Base-by-base conservation (phyloP, 352 stramenopile species). In the Thraustochytrium sp. region DNA sequence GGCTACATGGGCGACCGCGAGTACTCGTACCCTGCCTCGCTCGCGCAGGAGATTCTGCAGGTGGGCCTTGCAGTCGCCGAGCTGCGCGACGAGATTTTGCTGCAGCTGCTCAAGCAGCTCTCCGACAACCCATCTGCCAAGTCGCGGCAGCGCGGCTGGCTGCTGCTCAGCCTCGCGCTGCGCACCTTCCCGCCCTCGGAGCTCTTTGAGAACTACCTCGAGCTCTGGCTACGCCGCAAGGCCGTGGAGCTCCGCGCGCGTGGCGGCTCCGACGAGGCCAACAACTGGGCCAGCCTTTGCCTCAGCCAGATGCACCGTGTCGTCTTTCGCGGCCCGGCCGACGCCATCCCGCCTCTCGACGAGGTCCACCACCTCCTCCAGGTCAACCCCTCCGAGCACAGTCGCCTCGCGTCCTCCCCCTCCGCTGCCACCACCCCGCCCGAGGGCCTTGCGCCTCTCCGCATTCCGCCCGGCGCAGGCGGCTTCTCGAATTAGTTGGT, bases 91-190 rank as follows among this genome's bases (percentile, higher is more conserved):
- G 89, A 92, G 78, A 55, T 89, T 3, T 89, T 91, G 72, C 76
- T 90, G 11, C 89, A 92, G 82, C 63, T 90, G 31, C 89, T 91
- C 77, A 92, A 92, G 77, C 89, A 92, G 72, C 88, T 92, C 36
- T 88, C 84, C 0, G 72, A 88, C 34, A 92, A 92, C 82, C 85
- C 88, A 0, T 87, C 54, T 38, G 53, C 55, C 40, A 56, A 65
- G 18, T 89, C 84, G 37, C 29, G 65, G 13, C 63, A 84, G 63
- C 84, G 86, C 23, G 90, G 87, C 29, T 91, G 89, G 87, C 87
- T 91, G 56, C 74, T 92, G 13, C 65, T 92, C 36, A 85, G 76
- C 37, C 44, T 91, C 26, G 55, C 85, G 2, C 74, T 92, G 42
- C 68, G 64, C 40, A 87, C 82, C n/a, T 89, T 92, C 56, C 88